Evolutionary conservation across 306 rosid genomes (phyloP), one percentile per base, ranked within the genome.

Genomic region (Begonia peltatifolia): DNA sequence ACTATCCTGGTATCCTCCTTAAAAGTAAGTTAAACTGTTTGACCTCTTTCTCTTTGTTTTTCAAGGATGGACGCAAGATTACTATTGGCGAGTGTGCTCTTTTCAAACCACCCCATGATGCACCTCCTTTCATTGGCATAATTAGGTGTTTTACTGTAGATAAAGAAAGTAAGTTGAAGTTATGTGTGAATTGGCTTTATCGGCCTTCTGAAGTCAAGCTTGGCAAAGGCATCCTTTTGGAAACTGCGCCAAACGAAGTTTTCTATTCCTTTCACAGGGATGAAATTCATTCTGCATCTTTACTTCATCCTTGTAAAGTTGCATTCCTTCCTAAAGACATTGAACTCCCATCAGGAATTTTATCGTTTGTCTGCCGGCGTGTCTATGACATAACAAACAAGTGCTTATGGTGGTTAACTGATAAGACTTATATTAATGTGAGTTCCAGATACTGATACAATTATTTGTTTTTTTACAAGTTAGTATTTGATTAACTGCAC

Each of bases 251-350:
- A 11, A 87, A 87, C 84, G 96, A 87, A 68, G 57, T 87, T 53
- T 83, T 87, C 69, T 87, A 80, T 75, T 76, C 96, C 74, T 83
- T 87, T 76, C 96, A 83, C 54, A 78, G 72, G 94, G 87, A 78
- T 78, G 94, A 74, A 74, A 80, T 83, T 65, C 77, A 74, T 71
- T 89, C 79, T 68, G 84, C 71, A 63, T 83, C 79, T 12, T 57
- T 87, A 63, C 82, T 87, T 56, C 96, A 87, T 76, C 94, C 89
- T 59, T 87, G 94, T 74, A 87, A 80, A 87, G 96, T 87, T 46
- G 79, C 94, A 69, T 87, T 87, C 56, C 94, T 87, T 64, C 83
- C 82, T 16, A 80, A 83, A 62, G 89, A 79, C 47, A 79, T 67
- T 63, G 80, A 73, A 68, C 84, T 80, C 69, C 84, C 84, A 63